Evolutionary conservation across 208 protist genomes (phyloP).

Genomic region (Crithidia fasciculata): DNA sequence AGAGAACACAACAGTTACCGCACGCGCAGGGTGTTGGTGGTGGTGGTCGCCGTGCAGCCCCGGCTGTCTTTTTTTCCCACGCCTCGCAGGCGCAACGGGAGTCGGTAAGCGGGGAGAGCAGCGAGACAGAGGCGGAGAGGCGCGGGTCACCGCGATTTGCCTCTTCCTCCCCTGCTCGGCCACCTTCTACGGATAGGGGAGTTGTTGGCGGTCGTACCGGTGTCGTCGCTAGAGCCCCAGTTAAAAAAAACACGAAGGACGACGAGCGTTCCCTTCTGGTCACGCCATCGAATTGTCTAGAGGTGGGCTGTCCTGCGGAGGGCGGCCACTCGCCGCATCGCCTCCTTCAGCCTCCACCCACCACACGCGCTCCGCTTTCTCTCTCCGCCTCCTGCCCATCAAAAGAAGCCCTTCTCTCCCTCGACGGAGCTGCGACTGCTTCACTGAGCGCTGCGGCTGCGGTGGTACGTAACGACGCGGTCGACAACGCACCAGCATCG

Average conservation of each 20-base stretch:
- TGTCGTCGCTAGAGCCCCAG: too few relatives aligned
- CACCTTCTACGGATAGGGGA: neutral
- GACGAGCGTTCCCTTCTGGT: neutral
- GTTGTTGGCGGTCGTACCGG: neutral
- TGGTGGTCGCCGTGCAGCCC: too few relatives aligned
- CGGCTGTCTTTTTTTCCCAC: too few relatives aligned
- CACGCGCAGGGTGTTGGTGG: too few relatives aligned
- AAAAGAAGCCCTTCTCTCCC: neutral
- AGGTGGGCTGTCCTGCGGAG: neutral
- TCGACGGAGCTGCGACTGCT: neutral
- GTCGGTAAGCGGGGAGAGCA: neutral
- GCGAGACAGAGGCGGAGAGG: neutral
- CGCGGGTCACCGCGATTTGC: neutral
- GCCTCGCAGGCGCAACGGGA: too few relatives aligned
- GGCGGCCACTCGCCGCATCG: neutral
- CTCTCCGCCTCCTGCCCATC: conserved; percentile 10
- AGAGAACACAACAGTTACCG: too few relatives aligned
- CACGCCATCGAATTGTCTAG: too few relatives aligned
- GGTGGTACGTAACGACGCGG: too few relatives aligned
- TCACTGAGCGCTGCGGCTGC: too few relatives aligned
- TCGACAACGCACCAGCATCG: too few relatives aligned
- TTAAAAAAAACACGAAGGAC: neutral
- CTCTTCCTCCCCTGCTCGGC: conserved; percentile 5
- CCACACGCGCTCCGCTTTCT: conserved; percentile 9
- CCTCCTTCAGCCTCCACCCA: conserved; percentile 8